phyloP scores from a whole-genome alignment of 805 yeast genomes.

The Pichia scutulata region DNA sequence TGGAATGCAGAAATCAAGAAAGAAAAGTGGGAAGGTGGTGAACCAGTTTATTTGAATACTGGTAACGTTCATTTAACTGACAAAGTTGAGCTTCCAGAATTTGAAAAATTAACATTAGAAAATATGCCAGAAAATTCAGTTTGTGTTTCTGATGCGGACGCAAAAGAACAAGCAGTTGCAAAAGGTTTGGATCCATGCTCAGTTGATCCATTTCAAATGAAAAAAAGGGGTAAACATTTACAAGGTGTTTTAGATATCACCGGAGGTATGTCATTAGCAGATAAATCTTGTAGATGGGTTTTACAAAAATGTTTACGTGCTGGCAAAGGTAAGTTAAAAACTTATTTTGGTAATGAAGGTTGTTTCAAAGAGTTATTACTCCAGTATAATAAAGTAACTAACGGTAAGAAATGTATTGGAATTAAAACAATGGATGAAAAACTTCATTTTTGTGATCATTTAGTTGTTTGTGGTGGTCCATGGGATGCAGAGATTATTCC shows the following conservation, averaged over 20 bases:
- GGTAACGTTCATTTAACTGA: conserved; percentile 13
- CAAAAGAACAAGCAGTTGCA: conserved; percentile 14
- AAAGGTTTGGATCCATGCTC: conserved; percentile 12
- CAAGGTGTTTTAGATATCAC: conserved; percentile 24
- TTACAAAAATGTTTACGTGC: conserved; percentile 16
- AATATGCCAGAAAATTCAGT: conserved; percentile 11
- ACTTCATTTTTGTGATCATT: conserved; percentile 16
- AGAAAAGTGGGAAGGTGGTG: conserved; percentile 14
- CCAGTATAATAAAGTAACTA: conserved; percentile 8
- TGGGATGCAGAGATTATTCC: conserved; percentile 26
- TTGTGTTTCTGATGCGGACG: conserved; percentile 14
- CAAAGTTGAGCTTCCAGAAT: conserved; percentile 2
- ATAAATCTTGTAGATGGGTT: conserved; percentile 28
- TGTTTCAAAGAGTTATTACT: conserved; percentile 11
- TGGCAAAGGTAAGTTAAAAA: conserved; percentile 17
- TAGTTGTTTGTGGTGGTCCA: conserved; percentile 24
- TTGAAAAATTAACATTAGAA: conserved; percentile 12
- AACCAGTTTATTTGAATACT: conserved; percentile 15
- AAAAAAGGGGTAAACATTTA: conserved; percentile 10
- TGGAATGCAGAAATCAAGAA: conserved; percentile 15
- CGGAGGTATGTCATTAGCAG: conserved; percentile 28
- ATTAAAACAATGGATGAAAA: conserved; percentile 21
- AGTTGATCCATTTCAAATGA: conserved; percentile 13
- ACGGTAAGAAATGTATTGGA: conserved; percentile 17
- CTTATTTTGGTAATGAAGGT: conserved; percentile 19